Percentiles rank a stretch among this genome's conserved stretches.
Conservation (phyloP, 2,329 filamentous ascomycete genomes). For the Nemania serpens region DNA sequence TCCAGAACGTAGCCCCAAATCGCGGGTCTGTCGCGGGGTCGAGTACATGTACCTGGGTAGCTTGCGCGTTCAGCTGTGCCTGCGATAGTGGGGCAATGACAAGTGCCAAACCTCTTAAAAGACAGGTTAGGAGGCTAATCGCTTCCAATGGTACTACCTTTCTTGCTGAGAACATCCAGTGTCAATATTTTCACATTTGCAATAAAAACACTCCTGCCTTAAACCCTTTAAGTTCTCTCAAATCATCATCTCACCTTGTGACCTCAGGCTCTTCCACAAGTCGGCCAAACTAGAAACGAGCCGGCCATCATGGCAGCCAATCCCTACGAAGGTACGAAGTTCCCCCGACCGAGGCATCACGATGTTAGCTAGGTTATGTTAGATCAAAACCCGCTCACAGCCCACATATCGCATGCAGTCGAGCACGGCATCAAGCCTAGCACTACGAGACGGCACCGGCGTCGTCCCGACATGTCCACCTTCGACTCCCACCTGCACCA, state of each 20-base stretch:
- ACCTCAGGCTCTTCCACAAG: background rate
- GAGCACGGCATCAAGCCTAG: constrained; percentile 65
- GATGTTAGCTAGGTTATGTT: background rate
- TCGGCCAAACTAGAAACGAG: background rate
- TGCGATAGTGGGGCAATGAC: constrained; percentile 7
- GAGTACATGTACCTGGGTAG: constrained; percentile 1
- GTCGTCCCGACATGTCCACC: constrained; percentile 66
- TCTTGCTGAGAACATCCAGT: no score
- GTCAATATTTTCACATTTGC: no score
- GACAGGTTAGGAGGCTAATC: no score
- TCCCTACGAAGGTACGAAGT: constrained; percentile 41
- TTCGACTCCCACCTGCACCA: constrained; percentile 63
- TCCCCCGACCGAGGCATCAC: background rate
- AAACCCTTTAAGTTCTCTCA: no score
- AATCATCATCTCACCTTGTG: no score
- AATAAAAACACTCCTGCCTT: no score
- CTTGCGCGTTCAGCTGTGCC: constrained; percentile 19
- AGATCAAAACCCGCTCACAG: no score
- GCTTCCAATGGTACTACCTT: no score
- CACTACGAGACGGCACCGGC: constrained; percentile 46
- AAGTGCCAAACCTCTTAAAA: background rate
- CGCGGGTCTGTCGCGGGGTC: no score
- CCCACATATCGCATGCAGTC: constrained; percentile 48
- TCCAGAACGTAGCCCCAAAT: no score
- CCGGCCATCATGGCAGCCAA: constrained; percentile 38